Conservation (phyloP, 2,329 filamentous ascomycete genomes). For the Chaetothyriales sp. region DNA sequence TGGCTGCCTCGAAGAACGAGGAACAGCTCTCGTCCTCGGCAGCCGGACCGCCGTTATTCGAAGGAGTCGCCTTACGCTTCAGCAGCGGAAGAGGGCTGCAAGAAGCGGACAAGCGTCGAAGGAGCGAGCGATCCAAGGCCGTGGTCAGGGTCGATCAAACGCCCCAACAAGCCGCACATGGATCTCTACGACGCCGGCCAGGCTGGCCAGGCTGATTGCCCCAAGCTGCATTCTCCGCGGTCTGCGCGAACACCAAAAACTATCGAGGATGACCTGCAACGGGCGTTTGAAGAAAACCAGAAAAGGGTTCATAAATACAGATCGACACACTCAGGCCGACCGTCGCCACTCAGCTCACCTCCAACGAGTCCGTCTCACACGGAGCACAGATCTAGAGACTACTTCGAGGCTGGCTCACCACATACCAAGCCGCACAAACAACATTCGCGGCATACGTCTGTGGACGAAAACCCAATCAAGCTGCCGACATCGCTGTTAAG, state of each 20-base stretch:
- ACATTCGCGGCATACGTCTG: constrained; percentile 11
- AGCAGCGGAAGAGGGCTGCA: constrained; percentile 14
- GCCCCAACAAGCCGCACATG: not conserved
- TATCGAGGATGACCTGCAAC: constrained; percentile 15
- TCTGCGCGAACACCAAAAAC: constrained; percentile 8
- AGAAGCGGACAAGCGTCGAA: not conserved
- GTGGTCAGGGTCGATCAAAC: not conserved
- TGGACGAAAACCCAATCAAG: constrained; percentile 14
- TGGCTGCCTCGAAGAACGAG: not conserved
- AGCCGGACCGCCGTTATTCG: constrained; percentile 1
- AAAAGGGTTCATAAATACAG: constrained; percentile 4
- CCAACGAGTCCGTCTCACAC: constrained; percentile 18
- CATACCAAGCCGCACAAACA: constrained; percentile 7
- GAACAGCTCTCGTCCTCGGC: constrained; percentile 2
- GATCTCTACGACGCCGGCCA: not conserved
- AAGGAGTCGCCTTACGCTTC: constrained; percentile 16
- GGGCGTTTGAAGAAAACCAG: constrained; percentile 13
- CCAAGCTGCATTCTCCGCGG: constrained; percentile 5
- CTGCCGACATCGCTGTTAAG: constrained; percentile 14
- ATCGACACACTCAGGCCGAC: constrained; percentile 8
- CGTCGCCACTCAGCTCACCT: constrained; percentile 18
- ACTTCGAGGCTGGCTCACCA: constrained; percentile 9
- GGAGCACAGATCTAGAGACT: constrained; percentile 9
- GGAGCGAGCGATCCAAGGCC: not conserved
- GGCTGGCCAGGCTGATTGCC: not conserved